These are phyloP conservation scores for Metschnikowia kofuensis DNA, from an alignment of 805 yeast species.

Conservation along the genomic window DNA sequence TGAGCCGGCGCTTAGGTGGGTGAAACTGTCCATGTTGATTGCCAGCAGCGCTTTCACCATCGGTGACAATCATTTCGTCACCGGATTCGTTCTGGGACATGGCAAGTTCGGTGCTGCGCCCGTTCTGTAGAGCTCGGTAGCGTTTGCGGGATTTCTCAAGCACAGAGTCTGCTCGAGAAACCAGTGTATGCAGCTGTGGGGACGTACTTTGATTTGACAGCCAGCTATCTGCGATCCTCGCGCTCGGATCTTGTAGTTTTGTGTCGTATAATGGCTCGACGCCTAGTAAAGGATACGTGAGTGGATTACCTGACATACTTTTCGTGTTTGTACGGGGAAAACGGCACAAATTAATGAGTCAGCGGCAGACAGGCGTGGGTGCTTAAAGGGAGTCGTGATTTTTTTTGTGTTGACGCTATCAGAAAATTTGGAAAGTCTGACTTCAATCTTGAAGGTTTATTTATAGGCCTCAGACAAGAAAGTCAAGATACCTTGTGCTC, in stretches of 20 bases:
- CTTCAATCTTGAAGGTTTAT: too few relatives aligned
- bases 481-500: too few relatives aligned
- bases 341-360: not conserved
- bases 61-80: slow-evolving; percentile 37
- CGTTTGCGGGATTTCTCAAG: slow-evolving; percentile 21
- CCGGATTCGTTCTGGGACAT: slow-evolving; percentile 20
- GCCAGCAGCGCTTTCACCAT: slow-evolving; percentile 25
- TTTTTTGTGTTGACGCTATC: not conserved
- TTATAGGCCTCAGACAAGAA: too few relatives aligned
- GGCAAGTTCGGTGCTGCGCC: slow-evolving; percentile 17
- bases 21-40: slow-evolving; percentile 17
- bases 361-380: not conserved
- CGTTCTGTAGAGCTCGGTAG: slow-evolving; percentile 16
- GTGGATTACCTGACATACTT: slow-evolving; percentile 23
- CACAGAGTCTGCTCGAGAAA: slow-evolving; percentile 10
- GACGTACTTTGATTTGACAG: slow-evolving; percentile 23
- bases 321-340: not conserved
- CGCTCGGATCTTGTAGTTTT: slow-evolving; percentile 27
- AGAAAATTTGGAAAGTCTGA: not conserved
- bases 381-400: not conserved
- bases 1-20: slow-evolving; percentile 39
- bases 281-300: slow-evolving; percentile 32
- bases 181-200: slow-evolving; percentile 20
- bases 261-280: slow-evolving; percentile 31
- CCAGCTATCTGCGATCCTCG: slow-evolving; percentile 33